Conservation (phyloP, 345 rosid genomes). For the Hevea brasiliensis region DNA sequence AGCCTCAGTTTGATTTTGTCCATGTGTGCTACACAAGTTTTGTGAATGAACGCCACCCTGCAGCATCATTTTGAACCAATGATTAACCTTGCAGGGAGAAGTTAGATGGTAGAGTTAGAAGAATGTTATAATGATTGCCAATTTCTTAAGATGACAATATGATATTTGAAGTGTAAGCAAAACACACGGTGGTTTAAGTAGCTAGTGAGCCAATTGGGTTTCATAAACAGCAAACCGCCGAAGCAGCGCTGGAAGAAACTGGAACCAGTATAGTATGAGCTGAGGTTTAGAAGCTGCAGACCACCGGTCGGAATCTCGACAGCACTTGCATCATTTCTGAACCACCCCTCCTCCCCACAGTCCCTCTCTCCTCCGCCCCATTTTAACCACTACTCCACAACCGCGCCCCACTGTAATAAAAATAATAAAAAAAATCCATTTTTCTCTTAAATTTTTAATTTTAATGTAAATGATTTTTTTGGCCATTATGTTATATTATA, state of each 20-base stretch:
- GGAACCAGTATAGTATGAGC: conserved; percentile 18
- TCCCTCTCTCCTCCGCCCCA: not conserved
- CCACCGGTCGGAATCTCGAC: conserved; percentile 20
- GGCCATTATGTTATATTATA: too few relatives aligned
- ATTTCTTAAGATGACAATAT: not conserved
- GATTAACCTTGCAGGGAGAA: too few relatives aligned
- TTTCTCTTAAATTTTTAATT: not conserved
- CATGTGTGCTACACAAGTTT: not conserved
- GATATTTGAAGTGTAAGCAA: not conserved
- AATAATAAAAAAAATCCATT: not conserved
- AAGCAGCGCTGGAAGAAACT: conserved; percentile 21
- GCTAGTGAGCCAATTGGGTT: not conserved
- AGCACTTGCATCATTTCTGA: conserved; percentile 12
- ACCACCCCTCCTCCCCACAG: conserved; percentile 7
- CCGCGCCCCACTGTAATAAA: too few relatives aligned
- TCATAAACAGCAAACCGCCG: conserved; percentile 10
- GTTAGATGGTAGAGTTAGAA: too few relatives aligned
- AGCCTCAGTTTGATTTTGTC: not conserved
- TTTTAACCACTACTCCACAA: too few relatives aligned
- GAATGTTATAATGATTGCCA: too few relatives aligned
- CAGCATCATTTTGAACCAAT: too few relatives aligned
- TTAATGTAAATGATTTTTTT: not conserved
- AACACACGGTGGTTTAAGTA: not conserved
- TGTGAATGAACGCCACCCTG: too few relatives aligned
- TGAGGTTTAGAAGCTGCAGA: not conserved